Base-by-base conservation (phyloP, 306 rosid species). In the Morella rubra region DNA sequence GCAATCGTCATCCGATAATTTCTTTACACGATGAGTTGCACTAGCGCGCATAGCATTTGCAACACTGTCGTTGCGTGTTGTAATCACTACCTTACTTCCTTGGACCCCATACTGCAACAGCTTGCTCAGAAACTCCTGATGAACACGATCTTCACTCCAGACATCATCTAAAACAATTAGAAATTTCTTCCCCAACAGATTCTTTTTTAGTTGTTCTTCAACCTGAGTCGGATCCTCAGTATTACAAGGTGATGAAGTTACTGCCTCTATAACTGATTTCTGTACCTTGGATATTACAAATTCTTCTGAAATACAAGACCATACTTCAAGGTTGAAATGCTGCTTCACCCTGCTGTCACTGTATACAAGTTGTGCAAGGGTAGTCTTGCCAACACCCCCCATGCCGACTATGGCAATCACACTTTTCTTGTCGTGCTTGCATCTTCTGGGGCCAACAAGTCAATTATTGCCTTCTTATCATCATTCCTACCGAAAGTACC, bases 401-500 rank as follows among this genome's bases (percentile, higher is more conserved):
- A 24, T 24, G 27, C 27, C 27, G 27, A 24, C 27, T 24, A 24
- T 24, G 27, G 27, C 27, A 24, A 24, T 24, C 27, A 24, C 27
- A 24, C 27, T 24, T 1, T 24, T 24, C 27, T 0, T 24, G 1
- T 1, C 27, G 27, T 3, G 8, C 56, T 6, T 18, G 44, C 12
- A 7, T 71, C 83, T 4, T 15, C 12, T 2, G 22, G 44, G 6
- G 53, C 41, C 14, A 83, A 37, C 11, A 75, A 24, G 1, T 73
- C 27, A 4, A 65, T 2, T 1, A 79, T 65, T 51, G 32, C 8
- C 3, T 11, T 0, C 10, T 5, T 64, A 0, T 83, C 83, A 1
- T 12, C 67, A 6, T 75, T 78, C 49, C 83, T 75, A 44, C 78
- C 83, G 65, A 62, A 32, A 22, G 75, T 41, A 7, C 68, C 24